Percentiles rank a stretch among this genome's conserved stretches.
These are phyloP conservation scores for Blastocrithidia nonstop DNA, from an alignment of 208 protist genomes.

Conservation along the genomic window DNA sequence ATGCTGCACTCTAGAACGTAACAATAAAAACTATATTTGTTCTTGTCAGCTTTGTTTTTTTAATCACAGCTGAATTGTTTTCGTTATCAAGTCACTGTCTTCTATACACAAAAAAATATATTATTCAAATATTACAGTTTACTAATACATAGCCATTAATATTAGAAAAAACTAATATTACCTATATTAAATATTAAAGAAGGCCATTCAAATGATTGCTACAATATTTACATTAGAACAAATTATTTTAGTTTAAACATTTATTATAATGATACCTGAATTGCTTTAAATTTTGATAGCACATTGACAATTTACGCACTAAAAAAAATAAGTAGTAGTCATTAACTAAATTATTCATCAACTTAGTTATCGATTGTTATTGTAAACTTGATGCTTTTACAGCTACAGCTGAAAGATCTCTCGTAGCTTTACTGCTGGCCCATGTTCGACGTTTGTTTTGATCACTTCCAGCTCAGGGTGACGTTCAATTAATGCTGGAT, in stretches of 20 bases:
- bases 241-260: neutral
- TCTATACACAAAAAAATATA: too few relatives aligned
- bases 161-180: too few relatives aligned
- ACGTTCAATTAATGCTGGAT: constrained; percentile 17
- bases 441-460: constrained; percentile 30
- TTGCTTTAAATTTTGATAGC: neutral
- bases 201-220: neutral
- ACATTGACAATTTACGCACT: neutral
- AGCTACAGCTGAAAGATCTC: constrained; percentile 28
- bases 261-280: too few relatives aligned
- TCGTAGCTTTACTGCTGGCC: constrained; percentile 29
- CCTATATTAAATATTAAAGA: too few relatives aligned
- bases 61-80: too few relatives aligned
- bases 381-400: neutral
- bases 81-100: too few relatives aligned
- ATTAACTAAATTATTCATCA: constrained; percentile 1
- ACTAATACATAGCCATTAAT: too few relatives aligned
- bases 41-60: too few relatives aligned
- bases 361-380: neutral
- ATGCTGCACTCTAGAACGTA: too few relatives aligned
- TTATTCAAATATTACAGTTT: too few relatives aligned
- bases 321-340: constrained; percentile 1
- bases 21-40: too few relatives aligned
- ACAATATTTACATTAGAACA: neutral
- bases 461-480: constrained; percentile 48